These are phyloP conservation scores for Carex cristatella DNA, from an alignment of 176 grass and related monocot species.

Conservation along the genomic window DNA sequence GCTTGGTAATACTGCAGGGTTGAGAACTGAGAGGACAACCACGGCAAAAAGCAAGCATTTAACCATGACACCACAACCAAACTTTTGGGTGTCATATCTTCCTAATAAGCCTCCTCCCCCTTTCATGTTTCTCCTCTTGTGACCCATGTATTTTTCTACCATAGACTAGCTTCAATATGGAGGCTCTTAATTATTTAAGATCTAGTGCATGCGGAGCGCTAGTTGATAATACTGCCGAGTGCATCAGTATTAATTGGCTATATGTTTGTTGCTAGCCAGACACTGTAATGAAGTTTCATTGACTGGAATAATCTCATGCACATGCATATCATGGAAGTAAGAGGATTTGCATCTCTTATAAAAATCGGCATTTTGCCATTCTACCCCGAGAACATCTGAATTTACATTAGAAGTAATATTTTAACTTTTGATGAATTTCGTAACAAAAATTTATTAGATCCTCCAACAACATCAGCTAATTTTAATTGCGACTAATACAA, in stretches of 20 bases:
- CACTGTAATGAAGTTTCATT: constrained; percentile 12
- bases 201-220: background rate
- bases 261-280: constrained; percentile 13
- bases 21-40: constrained; percentile 4
- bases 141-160: background rate
- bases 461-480: no score
- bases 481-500: no score
- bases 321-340: constrained; percentile 17
- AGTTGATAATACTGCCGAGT: background rate
- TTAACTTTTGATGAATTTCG: no score
- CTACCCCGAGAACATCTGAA: background rate
- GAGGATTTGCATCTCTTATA: background rate
- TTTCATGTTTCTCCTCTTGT: constrained; percentile 6
- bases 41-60: constrained; percentile 6
- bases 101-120: background rate
- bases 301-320: constrained; percentile 18
- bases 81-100: background rate
- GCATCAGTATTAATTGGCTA: background rate
- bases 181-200: no score
- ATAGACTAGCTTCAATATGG: background rate
- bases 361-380: constrained; percentile 1
- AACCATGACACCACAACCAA: constrained; percentile 19
- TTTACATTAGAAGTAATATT: background rate
- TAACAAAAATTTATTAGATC: no score
- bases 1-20: constrained; percentile 5